Evolutionary conservation across 108 stramenopile species (phyloP).

Genomic region (Aurantiochytrium sp.): DNA sequence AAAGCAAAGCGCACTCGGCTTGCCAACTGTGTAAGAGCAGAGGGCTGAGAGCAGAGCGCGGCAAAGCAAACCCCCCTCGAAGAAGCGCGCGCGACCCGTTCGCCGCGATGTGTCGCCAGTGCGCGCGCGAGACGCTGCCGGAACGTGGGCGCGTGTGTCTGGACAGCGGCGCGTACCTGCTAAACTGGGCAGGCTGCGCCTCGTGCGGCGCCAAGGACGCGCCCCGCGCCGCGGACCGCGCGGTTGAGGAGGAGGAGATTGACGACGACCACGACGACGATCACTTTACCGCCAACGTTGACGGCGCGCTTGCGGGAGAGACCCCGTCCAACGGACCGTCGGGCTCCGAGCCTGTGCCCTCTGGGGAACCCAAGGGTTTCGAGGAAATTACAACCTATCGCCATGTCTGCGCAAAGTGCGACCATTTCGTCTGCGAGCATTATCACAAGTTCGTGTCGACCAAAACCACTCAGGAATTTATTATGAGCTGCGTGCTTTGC

Average conservation of each 20-base stretch:
- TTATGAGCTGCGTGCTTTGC: not conserved
- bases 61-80: too few species aligned
- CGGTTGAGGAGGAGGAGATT: not conserved
- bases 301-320: too few species aligned
- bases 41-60: too few species aligned
- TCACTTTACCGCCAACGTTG: not conserved
- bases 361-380: too few species aligned
- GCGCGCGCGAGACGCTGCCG: not conserved
- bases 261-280: not conserved
- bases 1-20: too few species aligned
- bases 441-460: not conserved
- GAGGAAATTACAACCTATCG: not conserved
- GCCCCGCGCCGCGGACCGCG: not conserved
- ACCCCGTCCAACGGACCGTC: too few species aligned
- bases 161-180: not conserved
- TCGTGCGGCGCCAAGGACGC: not conserved
- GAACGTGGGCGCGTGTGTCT: not conserved
- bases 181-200: not conserved
- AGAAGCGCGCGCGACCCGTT: not conserved
- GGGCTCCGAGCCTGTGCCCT: too few species aligned
- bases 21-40: too few species aligned
- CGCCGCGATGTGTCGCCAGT: not conserved
- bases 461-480: not conserved
- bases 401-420: not conserved
- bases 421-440: slow-evolving; percentile 1